phyloP scores from a whole-genome alignment of 441 rosid species.

The Mallotus repandus region DNA sequence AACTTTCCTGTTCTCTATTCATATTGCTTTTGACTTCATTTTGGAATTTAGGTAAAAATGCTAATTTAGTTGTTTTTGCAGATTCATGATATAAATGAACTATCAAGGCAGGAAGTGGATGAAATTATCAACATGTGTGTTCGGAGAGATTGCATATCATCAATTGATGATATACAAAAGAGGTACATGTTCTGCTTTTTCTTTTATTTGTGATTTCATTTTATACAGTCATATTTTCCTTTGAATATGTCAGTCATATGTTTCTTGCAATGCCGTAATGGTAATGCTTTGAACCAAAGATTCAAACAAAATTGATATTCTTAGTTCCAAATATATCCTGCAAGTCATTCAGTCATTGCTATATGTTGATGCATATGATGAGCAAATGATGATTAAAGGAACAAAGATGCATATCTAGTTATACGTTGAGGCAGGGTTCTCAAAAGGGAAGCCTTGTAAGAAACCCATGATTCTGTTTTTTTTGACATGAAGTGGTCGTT shows the following conservation, averaged over 20 bases:
- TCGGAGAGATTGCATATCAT: constrained; percentile 53
- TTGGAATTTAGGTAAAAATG: constrained; percentile 4
- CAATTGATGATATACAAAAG: constrained; percentile 81
- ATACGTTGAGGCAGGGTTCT: no score
- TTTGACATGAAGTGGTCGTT: no score
- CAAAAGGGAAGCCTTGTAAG: no score
- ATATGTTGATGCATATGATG: no score
- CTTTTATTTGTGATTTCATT: not conserved
- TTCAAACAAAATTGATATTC: no score
- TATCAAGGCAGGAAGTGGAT: constrained; percentile 96
- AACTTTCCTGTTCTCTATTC: not conserved
- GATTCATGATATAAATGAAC: constrained; percentile 90
- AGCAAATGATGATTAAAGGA: no score
- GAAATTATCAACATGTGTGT: constrained; percentile 72
- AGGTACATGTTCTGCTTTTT: constrained; percentile 40
- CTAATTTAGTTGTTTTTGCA: constrained; percentile 31
- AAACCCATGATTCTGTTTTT: no score
- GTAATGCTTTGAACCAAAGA: no score
- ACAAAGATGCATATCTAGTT: no score
- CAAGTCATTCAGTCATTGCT: no score
- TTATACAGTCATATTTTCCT: not conserved
- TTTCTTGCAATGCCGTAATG: not conserved
- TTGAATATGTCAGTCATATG: not conserved
- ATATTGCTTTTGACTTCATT: not conserved
- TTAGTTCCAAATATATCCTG: no score